phyloP scores from a whole-genome alignment of 805 yeast species.

The Pichia cabralensis region DNA sequence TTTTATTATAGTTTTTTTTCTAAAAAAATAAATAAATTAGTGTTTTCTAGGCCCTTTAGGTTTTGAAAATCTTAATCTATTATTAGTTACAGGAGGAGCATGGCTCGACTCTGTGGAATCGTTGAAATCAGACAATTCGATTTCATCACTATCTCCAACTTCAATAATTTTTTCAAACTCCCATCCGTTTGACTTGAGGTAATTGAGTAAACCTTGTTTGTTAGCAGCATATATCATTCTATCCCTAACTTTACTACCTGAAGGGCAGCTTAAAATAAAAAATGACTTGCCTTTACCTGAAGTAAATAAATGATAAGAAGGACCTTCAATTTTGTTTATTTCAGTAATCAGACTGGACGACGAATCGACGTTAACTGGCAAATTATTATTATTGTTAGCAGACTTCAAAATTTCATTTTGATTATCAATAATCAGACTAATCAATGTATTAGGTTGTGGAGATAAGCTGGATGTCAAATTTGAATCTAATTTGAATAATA shows the following conservation, averaged over 20 bases:
- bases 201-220: constrained; percentile 47
- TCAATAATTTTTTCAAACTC: constrained; percentile 44
- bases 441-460: background rate
- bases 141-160: constrained; percentile 63
- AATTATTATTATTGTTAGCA: too few species aligned
- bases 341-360: too few species aligned
- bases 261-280: constrained; percentile 83
- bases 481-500: constrained; percentile 5
- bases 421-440: too few species aligned
- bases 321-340: too few species aligned
- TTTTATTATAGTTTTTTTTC: too few species aligned
- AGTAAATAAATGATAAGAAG: too few species aligned
- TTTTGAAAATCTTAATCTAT: constrained; percentile 35
- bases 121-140: constrained; percentile 45
- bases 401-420: too few species aligned
- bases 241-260: constrained; percentile 80
- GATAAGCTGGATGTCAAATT: background rate
- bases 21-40: too few species aligned
- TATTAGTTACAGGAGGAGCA: too few species aligned
- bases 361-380: too few species aligned
- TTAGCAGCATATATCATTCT: constrained; percentile 90
- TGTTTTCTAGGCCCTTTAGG: constrained; percentile 73
- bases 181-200: constrained; percentile 32
- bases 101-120: too few species aligned
- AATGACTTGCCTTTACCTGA: too few species aligned